phyloP scores from a whole-genome alignment of 768 basidiomycete genomes.

The Macrolepiota albuminosa region DNA sequence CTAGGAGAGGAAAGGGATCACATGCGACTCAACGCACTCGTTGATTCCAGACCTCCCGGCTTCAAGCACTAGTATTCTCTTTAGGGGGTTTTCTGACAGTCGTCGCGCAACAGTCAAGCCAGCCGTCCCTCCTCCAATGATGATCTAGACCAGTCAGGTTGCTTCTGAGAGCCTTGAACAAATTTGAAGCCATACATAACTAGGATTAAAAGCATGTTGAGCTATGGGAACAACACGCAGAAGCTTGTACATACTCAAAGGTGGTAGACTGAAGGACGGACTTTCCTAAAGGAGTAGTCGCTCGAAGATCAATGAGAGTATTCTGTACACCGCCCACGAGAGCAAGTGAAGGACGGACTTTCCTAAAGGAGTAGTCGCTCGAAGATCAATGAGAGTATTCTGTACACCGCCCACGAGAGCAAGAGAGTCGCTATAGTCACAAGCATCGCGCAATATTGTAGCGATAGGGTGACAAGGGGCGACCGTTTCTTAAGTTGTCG shows the following conservation, averaged over 20 bases:
- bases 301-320: slow-evolving; percentile 18
- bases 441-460: neutral
- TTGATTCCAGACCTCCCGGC: neutral
- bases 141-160: slow-evolving; percentile 13
- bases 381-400: slow-evolving; percentile 19
- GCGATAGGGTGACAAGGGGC: neutral
- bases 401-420: slow-evolving; percentile 10
- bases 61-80: neutral
- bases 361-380: slow-evolving; percentile 7
- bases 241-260: slow-evolving; percentile 19
- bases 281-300: slow-evolving; percentile 11
- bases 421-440: slow-evolving; percentile 3
- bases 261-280: slow-evolving; percentile 11
- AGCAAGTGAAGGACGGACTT: slow-evolving; percentile 17
- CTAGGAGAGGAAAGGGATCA: neutral
- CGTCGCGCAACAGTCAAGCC: slow-evolving; percentile 26
- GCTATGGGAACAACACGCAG: neutral
- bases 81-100: neutral
- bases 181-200: slow-evolving; percentile 12
- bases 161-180: neutral
- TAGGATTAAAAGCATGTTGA: neutral
- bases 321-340: slow-evolving; percentile 14
- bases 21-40: neutral
- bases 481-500: neutral
- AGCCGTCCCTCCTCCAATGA: slow-evolving; percentile 30